Evolutionary conservation across 306 rosid species (phyloP).

Genomic region (Amphicarpaea edgeworthii): DNA sequence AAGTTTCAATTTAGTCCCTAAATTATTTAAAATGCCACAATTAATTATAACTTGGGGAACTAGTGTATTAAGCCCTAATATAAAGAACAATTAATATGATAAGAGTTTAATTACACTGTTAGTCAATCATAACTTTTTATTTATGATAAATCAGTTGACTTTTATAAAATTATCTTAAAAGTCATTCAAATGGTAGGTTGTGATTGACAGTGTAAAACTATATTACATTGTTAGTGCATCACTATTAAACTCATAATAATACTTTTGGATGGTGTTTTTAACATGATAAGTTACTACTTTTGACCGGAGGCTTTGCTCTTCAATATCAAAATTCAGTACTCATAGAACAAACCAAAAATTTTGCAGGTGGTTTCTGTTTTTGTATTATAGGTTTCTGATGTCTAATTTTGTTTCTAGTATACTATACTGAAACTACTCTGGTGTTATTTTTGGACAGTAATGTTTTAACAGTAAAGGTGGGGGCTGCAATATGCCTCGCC

Average conservation of each 20-base stretch:
- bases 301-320: background rate
- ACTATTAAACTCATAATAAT: no score
- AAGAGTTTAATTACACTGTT: no score
- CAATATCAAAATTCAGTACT: background rate
- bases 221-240: no score
- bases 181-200: no score
- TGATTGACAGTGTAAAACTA: no score
- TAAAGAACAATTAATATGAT: background rate
- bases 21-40: no score
- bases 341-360: background rate
- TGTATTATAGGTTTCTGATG: background rate
- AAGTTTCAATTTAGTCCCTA: no score
- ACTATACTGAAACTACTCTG: background rate
- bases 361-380: background rate
- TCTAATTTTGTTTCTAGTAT: background rate
- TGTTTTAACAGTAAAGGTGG: background rate
- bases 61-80: no score
- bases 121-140: no score
- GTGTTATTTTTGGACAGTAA: background rate
- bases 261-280: constrained; percentile 3
- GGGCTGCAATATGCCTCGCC: background rate
- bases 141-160: no score
- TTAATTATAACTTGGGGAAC: no score
- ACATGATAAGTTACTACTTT: background rate
- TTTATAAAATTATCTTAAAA: no score